Percentiles rank a stretch among this genome's conserved stretches.
Evolutionary conservation across 345 rosid genomes (phyloP).

Genomic region (Salix brachista): DNA sequence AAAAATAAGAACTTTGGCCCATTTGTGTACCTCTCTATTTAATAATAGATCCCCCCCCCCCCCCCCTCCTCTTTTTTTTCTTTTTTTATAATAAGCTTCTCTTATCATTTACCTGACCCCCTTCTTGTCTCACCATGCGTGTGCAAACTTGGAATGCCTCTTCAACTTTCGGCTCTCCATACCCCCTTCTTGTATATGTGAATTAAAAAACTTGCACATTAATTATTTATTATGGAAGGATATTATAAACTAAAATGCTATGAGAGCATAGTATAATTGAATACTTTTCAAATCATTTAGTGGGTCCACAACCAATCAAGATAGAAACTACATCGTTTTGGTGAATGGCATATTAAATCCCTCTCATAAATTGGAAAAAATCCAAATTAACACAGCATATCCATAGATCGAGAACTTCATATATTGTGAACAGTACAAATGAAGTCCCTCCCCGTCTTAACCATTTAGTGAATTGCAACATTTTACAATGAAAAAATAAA

Average conservation of each 20-base stretch:
- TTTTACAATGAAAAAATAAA: too few species aligned
- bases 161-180: background rate
- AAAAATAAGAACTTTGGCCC: background rate
- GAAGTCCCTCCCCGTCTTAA: too few species aligned
- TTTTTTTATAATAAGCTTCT: background rate
- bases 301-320: background rate
- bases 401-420: too few species aligned
- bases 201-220: background rate
- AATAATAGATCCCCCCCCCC: background rate
- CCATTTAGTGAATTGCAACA: too few species aligned
- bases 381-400: too few species aligned
- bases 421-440: too few species aligned
- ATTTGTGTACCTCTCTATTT: too few species aligned
- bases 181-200: background rate
- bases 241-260: background rate
- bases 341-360: too few species aligned
- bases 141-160: background rate
- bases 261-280: background rate
- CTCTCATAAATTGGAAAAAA: too few species aligned
- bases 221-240: background rate
- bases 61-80: accelerated
- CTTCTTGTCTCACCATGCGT: background rate
- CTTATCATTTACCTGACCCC: background rate
- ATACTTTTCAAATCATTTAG: too few species aligned
- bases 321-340: too few species aligned